Percentiles rank a stretch among this genome's conserved stretches.
Evolutionary conservation across 768 basidiomycete genomes (phyloP).

Genomic region (Tricholoma matsutake): DNA sequence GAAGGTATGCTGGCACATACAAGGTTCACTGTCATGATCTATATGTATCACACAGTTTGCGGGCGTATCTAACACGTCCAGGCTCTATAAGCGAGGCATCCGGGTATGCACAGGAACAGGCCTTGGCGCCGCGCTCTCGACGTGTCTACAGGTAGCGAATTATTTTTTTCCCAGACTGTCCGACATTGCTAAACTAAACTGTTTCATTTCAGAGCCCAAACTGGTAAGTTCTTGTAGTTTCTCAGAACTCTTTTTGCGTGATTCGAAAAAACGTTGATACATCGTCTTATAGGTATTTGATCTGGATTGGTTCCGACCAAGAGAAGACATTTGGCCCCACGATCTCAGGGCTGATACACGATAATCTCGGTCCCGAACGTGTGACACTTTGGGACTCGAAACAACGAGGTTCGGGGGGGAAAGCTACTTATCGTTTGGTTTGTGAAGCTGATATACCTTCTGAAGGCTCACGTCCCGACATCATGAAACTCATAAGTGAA

Average conservation of each 20-base stretch:
- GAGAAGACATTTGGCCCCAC: slow-evolving; percentile 85
- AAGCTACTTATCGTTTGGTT: background rate
- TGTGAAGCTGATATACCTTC: background rate
- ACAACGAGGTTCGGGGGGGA: slow-evolving; percentile 44
- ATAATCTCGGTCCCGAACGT: slow-evolving; percentile 66
- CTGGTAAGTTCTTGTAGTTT: slow-evolving; percentile 33
- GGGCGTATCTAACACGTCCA: slow-evolving; percentile 78
- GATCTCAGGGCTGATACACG: slow-evolving; percentile 66
- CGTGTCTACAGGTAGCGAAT: slow-evolving; percentile 68
- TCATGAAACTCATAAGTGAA: slow-evolving; percentile 74
- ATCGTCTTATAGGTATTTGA: slow-evolving; percentile 55
- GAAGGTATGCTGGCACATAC: slow-evolving; percentile 47
- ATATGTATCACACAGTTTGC: slow-evolving; percentile 49
- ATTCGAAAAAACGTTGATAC: background rate
- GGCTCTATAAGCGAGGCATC: slow-evolving; percentile 74
- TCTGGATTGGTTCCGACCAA: slow-evolving; percentile 85
- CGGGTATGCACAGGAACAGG: slow-evolving; percentile 86
- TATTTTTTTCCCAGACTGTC: slow-evolving; percentile 1
- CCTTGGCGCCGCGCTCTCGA: slow-evolving; percentile 77
- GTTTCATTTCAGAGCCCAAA: slow-evolving; percentile 37
- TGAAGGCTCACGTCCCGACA: slow-evolving; percentile 66
- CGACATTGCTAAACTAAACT: slow-evolving; percentile 8
- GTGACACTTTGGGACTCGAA: slow-evolving; percentile 79
- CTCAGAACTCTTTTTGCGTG: background rate
- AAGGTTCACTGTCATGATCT: background rate